phyloP scores from a whole-genome alignment of 441 rosid species.

The Adansonia rubrostipa region DNA sequence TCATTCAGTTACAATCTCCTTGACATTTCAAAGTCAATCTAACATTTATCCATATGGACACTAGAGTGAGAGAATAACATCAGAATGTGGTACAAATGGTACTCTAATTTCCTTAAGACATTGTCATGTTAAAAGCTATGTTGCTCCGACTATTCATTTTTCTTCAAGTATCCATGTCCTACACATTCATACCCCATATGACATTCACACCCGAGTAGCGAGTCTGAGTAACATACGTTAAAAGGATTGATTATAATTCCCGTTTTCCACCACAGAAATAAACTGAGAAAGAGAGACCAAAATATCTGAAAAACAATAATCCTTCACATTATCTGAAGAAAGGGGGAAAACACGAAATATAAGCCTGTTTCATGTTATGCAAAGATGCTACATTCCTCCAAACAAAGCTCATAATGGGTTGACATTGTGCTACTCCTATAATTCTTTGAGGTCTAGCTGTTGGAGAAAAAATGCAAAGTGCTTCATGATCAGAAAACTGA shows the following conservation, averaged over 20 bases:
- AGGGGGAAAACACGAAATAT: background rate
- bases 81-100: background rate
- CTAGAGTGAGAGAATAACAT: background rate
- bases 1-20: background rate
- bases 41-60: background rate
- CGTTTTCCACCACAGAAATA: background rate
- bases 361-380: constrained; percentile 6
- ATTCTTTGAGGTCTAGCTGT: background rate
- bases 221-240: no score
- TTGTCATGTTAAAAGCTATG: background rate
- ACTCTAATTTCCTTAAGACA: background rate
- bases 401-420: constrained; percentile 5
- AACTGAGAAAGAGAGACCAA: background rate
- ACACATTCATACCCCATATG: no score
- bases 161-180: no score
- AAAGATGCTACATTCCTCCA: background rate
- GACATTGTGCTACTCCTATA: background rate
- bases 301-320: background rate
- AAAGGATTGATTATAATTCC: background rate
- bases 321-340: background rate
- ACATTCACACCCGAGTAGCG: no score
- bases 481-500: background rate
- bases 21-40: background rate
- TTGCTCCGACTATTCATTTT: no score
- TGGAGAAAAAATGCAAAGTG: background rate